These are phyloP conservation scores for Ophiostoma tasmaniense DNA, from an alignment of 2,329 filamentous ascomycete genomes.

Conservation along the genomic window DNA sequence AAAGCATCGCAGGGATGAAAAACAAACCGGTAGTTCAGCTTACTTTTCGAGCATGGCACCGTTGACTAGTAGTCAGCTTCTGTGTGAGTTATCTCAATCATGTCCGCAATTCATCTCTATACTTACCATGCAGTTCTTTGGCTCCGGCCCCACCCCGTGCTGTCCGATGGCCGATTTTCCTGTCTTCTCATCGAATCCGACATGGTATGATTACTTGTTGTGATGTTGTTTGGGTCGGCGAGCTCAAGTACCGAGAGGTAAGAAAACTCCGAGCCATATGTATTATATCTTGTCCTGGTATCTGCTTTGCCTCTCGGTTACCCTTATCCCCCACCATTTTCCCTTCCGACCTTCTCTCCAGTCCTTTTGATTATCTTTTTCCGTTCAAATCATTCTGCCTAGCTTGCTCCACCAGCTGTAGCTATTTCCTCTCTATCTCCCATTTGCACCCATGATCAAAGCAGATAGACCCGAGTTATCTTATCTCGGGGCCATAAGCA, in stretches of 20 bases:
- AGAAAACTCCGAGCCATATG: background rate
- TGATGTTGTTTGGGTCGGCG: background rate
- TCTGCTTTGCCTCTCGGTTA: background rate
- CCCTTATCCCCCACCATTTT: background rate
- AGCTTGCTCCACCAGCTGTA: background rate
- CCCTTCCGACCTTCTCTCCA: background rate
- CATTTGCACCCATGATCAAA: background rate
- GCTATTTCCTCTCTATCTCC: background rate
- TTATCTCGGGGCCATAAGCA: background rate
- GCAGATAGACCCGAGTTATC: background rate
- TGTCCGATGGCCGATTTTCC: background rate
- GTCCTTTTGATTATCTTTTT: background rate
- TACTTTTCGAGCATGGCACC: conserved; percentile 18
- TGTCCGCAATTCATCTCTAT: background rate
- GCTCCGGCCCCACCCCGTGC: conserved; percentile 7
- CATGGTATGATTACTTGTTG: background rate
- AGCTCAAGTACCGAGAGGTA: background rate
- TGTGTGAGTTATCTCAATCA: background rate
- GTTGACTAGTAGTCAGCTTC: conserved; percentile 12
- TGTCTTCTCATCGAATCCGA: background rate
- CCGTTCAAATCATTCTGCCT: background rate
- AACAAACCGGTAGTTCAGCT: background rate
- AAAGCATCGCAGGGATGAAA: too few relatives aligned
- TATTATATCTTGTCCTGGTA: background rate
- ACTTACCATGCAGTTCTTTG: conserved; percentile 13